Evolutionary conservation across 768 basidiomycete species (phyloP).

Genomic region (Leucocoprinus sp.): DNA sequence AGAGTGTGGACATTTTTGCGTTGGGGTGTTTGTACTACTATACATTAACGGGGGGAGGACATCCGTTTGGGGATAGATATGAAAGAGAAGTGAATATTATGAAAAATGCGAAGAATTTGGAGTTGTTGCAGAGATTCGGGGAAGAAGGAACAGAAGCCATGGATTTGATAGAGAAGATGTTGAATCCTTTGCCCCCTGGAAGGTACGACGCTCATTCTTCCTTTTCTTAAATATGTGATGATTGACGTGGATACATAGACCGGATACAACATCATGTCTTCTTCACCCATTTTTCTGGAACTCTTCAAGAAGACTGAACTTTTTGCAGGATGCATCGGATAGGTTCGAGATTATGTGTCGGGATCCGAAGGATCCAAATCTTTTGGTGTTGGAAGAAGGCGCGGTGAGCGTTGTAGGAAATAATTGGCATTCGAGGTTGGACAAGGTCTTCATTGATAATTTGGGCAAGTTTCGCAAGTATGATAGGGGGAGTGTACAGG

Average conservation of each 20-base stretch:
- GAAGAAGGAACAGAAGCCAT: constrained; percentile 92
- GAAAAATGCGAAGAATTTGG: constrained; percentile 66
- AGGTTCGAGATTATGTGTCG: constrained; percentile 97
- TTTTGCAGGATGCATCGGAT: constrained; percentile 97
- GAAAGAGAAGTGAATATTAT: constrained; percentile 93
- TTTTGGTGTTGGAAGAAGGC: constrained; percentile 66
- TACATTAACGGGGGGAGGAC: constrained; percentile 79
- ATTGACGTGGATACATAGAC: constrained; percentile 37
- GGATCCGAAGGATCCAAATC: constrained; percentile 73
- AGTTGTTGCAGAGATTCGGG: constrained; percentile 69
- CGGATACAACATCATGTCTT: constrained; percentile 80
- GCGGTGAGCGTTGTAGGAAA: constrained; percentile 70
- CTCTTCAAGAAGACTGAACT: constrained; percentile 71
- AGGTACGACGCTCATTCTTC: constrained; percentile 47
- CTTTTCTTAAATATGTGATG: constrained; percentile 1
- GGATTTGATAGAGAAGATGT: constrained; percentile 72
- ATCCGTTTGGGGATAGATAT: constrained; percentile 91
- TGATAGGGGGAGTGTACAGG: constrained; percentile 84
- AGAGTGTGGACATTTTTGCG: constrained; percentile 95
- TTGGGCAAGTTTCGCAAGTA: constrained; percentile 97
- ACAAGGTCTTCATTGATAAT: constrained; percentile 88
- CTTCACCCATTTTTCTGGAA: constrained; percentile 98
- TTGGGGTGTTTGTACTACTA: constrained; percentile 95
- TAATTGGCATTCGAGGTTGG: constrained; percentile 85
- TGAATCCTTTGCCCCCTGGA: constrained; percentile 63